phyloP scores from a whole-genome alignment of 495 filamentous ascomycete genomes.

The Umbilicaria muhlenbergii region DNA sequence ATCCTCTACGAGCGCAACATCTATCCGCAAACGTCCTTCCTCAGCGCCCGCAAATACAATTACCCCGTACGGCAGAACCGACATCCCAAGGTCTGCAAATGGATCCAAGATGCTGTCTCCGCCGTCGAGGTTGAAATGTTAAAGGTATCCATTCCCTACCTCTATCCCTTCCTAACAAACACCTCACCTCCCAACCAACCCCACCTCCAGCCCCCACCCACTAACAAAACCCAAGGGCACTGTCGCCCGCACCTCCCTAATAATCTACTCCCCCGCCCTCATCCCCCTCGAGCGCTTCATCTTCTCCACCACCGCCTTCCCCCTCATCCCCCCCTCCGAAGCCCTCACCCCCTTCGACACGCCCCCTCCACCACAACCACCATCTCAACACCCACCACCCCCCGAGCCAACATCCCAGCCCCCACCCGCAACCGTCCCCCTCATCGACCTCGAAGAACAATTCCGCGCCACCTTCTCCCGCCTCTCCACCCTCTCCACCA shows the following conservation, averaged over 20 bases:
- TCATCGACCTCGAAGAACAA: conserved; percentile 53
- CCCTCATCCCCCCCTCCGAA: conserved; percentile 36
- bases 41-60: conserved; percentile 72
- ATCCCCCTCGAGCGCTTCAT: conserved; percentile 64
- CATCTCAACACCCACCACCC: not conserved
- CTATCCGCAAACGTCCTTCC: conserved; percentile 70
- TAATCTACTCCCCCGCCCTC: conserved; percentile 49
- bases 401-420: conserved; percentile 1
- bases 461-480: conserved; percentile 44
- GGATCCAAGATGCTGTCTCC: conserved; percentile 71
- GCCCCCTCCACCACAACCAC: conserved; percentile 11
- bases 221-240: conserved; percentile 19
- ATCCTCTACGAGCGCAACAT: conserved; percentile 77
- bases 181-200: no score
- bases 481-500: conserved; percentile 37
- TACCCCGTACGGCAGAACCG: conserved; percentile 77
- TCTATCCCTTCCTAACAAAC: not conserved
- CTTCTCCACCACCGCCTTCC: conserved; percentile 68
- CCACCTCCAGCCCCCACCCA: not conserved
- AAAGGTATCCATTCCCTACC: conserved; percentile 24
- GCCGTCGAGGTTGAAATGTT: conserved; percentile 61
- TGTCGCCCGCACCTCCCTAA: conserved; percentile 57
- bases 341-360: conserved; percentile 21
- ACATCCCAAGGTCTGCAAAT: conserved; percentile 80
- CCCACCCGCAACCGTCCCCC: conserved; percentile 6